phyloP scores from a whole-genome alignment of 108 stramenopile species.

The Ochromonas danica region DNA sequence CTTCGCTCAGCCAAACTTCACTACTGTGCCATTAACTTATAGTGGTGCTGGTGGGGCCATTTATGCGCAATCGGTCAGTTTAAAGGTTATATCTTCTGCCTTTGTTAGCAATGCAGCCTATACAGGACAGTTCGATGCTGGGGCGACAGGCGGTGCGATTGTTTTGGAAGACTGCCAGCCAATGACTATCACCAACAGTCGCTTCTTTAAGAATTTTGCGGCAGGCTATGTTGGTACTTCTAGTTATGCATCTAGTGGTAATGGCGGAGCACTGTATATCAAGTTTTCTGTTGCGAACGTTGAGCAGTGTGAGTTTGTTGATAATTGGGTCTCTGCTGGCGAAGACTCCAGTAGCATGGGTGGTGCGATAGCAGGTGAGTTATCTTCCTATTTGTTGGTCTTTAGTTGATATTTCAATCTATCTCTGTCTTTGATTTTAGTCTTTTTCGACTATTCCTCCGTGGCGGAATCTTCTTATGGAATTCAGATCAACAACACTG shows the following conservation, averaged over 20 bases:
- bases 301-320: neutral
- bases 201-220: neutral
- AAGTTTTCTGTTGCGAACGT: conserved; percentile 9
- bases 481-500: neutral
- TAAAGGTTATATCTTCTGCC: neutral
- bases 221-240: conserved; percentile 7
- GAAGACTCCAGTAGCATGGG: neutral
- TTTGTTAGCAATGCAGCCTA: conserved; percentile 10
- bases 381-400: neutral
- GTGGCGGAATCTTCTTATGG: neutral
- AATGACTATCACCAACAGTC: neutral
- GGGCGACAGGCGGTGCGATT: conserved; percentile 29
- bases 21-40: neutral
- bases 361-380: neutral
- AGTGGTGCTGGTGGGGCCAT: conserved; percentile 31
- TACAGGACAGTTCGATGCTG: conserved; percentile 32
- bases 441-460: neutral
- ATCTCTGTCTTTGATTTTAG: neutral
- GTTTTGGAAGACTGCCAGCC: neutral
- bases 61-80: neutral
- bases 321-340: conserved; percentile 15
- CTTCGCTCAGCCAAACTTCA: neutral
- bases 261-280: neutral
- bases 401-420: neutral
- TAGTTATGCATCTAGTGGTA: conserved; percentile 14